These are phyloP conservation scores for Ophiostoma pallidulum DNA, from an alignment of 2,329 filamentous ascomycete genomes.

Conservation along the genomic window DNA sequence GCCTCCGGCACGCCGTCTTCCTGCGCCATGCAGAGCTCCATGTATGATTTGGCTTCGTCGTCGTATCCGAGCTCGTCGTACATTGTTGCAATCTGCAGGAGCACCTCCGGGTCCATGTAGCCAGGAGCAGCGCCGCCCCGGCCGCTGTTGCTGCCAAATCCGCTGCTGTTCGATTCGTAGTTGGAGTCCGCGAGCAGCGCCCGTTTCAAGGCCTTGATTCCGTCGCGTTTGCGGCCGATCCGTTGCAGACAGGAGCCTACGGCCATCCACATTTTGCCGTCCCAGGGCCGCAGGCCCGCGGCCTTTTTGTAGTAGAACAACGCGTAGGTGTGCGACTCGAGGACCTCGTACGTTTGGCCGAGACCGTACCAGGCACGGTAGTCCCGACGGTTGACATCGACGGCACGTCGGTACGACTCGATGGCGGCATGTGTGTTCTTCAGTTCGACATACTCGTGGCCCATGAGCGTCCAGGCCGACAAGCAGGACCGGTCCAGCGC, in stretches of 20 bases:
- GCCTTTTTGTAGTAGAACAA: conserved; percentile 97
- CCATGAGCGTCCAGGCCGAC: conserved; percentile 97
- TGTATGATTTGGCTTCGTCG: conserved; percentile 79
- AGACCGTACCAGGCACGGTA: conserved; percentile 98
- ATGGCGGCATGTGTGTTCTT: conserved; percentile 98
- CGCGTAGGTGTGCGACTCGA: conserved; percentile 97
- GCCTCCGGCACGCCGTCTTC: conserved; percentile 57
- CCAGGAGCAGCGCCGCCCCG: conserved; percentile 38
- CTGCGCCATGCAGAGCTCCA: conserved; percentile 91
- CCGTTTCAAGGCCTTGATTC: conserved; percentile 89
- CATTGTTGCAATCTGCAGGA: conserved; percentile 81
- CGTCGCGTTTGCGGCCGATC: conserved; percentile 78
- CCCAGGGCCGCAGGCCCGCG: conserved; percentile 84
- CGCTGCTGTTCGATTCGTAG: conserved; percentile 51
- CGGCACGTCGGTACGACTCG: conserved; percentile 88
- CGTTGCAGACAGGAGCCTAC: conserved; percentile 87
- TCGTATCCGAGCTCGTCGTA: conserved; percentile 73
- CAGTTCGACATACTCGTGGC: conserved; percentile 95
- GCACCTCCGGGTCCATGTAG: conserved; percentile 78
- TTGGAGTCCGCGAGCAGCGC: conserved; percentile 82
- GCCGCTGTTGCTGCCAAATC: conserved; percentile 39
- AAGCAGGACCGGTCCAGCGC: conserved; percentile 84
- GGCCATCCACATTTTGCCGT: conserved; percentile 98
- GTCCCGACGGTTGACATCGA: conserved; percentile 91
- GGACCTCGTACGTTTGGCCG: conserved; percentile 91